phyloP scores from a whole-genome alignment of 129 eudicot species.

The Arctium lappa region DNA sequence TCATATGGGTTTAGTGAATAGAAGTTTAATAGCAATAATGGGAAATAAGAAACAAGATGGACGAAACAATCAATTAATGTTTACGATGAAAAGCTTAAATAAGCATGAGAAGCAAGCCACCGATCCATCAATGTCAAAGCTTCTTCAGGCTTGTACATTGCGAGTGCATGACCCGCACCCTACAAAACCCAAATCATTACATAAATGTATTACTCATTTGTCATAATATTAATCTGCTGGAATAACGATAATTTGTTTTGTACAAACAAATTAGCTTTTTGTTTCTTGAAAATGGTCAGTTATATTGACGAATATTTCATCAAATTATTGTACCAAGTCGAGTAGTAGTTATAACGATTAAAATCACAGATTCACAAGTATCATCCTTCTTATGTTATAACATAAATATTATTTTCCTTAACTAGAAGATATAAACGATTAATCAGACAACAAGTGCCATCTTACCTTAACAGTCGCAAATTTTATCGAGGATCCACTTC shows the following conservation, averaged over 20 bases:
- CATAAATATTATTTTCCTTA: neutral
- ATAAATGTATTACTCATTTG: neutral
- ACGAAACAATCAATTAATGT: neutral
- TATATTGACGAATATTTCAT: no score
- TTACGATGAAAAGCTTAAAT: neutral
- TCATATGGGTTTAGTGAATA: neutral
- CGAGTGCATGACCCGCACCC: constrained; percentile 23
- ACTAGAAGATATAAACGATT: neutral
- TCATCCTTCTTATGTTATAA: neutral
- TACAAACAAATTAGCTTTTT: no score
- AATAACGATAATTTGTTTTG: neutral
- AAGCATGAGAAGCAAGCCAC: constrained; percentile 14
- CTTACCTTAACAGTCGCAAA: constrained; percentile 9
- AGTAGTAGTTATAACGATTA: neutral
- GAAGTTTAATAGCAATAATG: neutral
- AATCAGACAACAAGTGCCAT: neutral
- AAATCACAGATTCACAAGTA: neutral
- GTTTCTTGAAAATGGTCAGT: neutral
- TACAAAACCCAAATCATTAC: constrained; percentile 4
- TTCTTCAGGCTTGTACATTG: constrained; percentile 26
- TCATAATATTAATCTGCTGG: neutral
- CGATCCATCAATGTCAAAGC: constrained; percentile 5
- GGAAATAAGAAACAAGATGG: neutral
- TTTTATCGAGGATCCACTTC: neutral
- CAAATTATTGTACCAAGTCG: no score